Base-by-base conservation (phyloP, 164 flowering plant species). In the Cinnamomum chago region DNA sequence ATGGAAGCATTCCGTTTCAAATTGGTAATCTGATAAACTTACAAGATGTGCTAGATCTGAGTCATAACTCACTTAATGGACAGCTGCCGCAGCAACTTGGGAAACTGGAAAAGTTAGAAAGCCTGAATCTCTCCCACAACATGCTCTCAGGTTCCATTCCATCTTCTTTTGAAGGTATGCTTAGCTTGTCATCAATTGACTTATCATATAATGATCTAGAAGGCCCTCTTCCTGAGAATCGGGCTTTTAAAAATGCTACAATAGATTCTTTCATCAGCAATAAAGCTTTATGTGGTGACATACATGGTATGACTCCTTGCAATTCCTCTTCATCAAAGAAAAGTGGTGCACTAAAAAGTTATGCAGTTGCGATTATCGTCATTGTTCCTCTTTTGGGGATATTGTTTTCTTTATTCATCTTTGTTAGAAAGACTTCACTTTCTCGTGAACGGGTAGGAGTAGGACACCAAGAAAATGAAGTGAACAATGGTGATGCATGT, bases 91-190 rank as follows among this genome's bases (percentile, higher is more conserved):
- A 64, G 10, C 33, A 27, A 27, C 73, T 71, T 12, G 62, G 73
- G 15, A 71, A 71, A 11, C n/a, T 71, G 62, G 11, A n/a, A 12
- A 27, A 12, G 40, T 15, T 71, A 58, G 73, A 71, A 25, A 71
- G 10, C 15, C 28, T 71, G n/a, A 71, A 71, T 25, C 73, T 71
- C 64, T 72, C 74, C 28, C 74, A 72, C 67, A 72, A 72, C 20
- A 72, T 4, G 22, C 50, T 72, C 24, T 72, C 65, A 1, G 74
- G 74, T 18, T 22, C 24, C 1, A 60, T 72, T 72, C 74, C 67
- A 4, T 28, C 66, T 12, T 71, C 73, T 52, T 52, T 55, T 0
- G 27, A 55, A 15, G 40, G n/a, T 17, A 71, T 71, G 73, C 22
- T 52, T 11, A 71, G 73, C 40, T 51, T 71, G 62, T 24, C 18